A percentile compares a stretch with the other conserved stretches of the same genome.
These are phyloP conservation scores for Novymonas esmeraldas DNA, from an alignment of 208 protist species.

Conservation along the genomic window DNA sequence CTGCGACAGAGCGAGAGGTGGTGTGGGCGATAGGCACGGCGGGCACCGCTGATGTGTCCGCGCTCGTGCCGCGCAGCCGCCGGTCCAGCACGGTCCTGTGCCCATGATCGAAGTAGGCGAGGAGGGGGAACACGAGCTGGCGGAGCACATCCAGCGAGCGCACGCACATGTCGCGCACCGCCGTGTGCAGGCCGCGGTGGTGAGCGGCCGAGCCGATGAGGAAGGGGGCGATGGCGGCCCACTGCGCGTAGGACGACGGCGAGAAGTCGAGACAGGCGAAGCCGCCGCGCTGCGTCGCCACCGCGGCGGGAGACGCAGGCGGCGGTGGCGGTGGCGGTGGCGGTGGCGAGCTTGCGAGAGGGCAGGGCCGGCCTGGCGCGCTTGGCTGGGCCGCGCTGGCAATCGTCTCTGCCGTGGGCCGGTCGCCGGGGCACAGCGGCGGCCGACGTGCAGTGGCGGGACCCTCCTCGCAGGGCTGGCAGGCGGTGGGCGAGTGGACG, in stretches of 20 bases:
- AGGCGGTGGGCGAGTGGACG: slow-evolving; percentile 15
- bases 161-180: slow-evolving; percentile 70
- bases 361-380: neutral
- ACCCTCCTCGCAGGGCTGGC: slow-evolving; percentile 5
- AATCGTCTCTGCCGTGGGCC: neutral
- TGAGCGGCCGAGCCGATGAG: slow-evolving; percentile 50
- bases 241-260: slow-evolving; percentile 56
- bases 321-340: neutral
- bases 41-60: no score
- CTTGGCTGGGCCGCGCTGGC: neutral
- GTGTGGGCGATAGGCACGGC: no score
- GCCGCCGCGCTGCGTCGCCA: slow-evolving; percentile 20
- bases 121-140: slow-evolving; percentile 72
- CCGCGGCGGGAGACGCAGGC: neutral
- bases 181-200: slow-evolving; percentile 45
- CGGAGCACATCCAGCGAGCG: slow-evolving; percentile 64
- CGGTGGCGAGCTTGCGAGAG: neutral
- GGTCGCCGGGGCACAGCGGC: no score
- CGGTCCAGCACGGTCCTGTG: slow-evolving; percentile 36
- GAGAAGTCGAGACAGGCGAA: slow-evolving; percentile 69
- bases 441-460: no score
- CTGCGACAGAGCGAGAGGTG: neutral
- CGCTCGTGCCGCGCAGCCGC: neutral
- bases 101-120: slow-evolving; percentile 65
- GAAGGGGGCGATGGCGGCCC: slow-evolving; percentile 62